Conservation (phyloP, 495 filamentous ascomycete genomes). For the Neurospora tetraspora region DNA sequence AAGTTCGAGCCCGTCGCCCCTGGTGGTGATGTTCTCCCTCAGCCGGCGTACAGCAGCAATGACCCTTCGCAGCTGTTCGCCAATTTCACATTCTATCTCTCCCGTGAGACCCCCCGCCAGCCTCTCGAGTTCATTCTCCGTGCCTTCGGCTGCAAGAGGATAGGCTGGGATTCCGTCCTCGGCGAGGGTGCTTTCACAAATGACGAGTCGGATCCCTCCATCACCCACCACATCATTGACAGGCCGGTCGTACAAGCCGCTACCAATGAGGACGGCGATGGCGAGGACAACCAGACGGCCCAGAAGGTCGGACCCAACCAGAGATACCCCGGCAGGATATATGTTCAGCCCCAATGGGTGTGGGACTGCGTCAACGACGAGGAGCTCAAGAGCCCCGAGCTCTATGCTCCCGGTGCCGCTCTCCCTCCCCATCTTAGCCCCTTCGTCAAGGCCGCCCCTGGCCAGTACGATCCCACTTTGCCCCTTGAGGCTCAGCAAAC, state of each 20-base stretch:
- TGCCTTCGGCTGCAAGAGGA: slow-evolving; percentile 89
- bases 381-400: slow-evolving; percentile 72
- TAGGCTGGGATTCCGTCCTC: slow-evolving; percentile 84
- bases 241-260: slow-evolving; percentile 58
- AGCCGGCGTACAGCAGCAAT: slow-evolving; percentile 54
- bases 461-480: slow-evolving; percentile 79
- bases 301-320: slow-evolving; percentile 44
- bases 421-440: slow-evolving; percentile 92
- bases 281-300: slow-evolving; percentile 45
- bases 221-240: slow-evolving; percentile 95
- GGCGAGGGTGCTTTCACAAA: slow-evolving; percentile 89
- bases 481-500: slow-evolving; percentile 72
- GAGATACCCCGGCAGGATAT: slow-evolving; percentile 78
- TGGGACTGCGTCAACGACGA: slow-evolving; percentile 94
- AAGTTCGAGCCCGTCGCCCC: slow-evolving; percentile 70
- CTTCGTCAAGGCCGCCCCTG: slow-evolving; percentile 79
- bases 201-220: slow-evolving; percentile 72
- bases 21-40: slow-evolving; percentile 76
- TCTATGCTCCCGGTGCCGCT: slow-evolving; percentile 81
- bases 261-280: slow-evolving; percentile 46
- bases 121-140: slow-evolving; percentile 90
- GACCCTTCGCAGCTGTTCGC: slow-evolving; percentile 65
- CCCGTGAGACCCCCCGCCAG: slow-evolving; percentile 83
- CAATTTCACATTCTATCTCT: slow-evolving; percentile 83
- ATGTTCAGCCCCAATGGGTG: slow-evolving; percentile 95